These are phyloP conservation scores for Candida mattraensis DNA, from an alignment of 805 yeast genomes.

Conservation along the genomic window DNA sequence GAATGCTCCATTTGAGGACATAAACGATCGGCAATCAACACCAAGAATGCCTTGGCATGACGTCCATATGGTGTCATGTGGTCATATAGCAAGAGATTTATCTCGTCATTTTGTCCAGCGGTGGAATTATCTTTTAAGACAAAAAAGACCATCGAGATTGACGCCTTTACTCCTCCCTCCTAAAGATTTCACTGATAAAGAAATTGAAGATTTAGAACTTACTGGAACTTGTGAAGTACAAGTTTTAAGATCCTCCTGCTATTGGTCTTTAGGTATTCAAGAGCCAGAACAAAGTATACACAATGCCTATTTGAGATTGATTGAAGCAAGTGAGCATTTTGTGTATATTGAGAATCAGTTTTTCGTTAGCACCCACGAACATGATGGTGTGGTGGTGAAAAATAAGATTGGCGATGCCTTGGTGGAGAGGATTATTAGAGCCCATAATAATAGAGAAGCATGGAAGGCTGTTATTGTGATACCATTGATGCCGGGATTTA, in stretches of 20 bases:
- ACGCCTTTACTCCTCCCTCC: slow-evolving; percentile 95
- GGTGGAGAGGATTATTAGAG: slow-evolving; percentile 92
- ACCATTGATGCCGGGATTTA: slow-evolving; percentile 98
- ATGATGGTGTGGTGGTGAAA: slow-evolving; percentile 79
- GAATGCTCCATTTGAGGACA: slow-evolving; percentile 84
- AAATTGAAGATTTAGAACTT: slow-evolving; percentile 57
- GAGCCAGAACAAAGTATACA: slow-evolving; percentile 88
- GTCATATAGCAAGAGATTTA: slow-evolving; percentile 91
- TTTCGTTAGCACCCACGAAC: slow-evolving; percentile 83
- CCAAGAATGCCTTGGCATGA: slow-evolving; percentile 99
- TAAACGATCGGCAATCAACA: slow-evolving; percentile 76
- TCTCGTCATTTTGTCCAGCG: slow-evolving; percentile 95
- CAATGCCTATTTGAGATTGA: slow-evolving; percentile 84
- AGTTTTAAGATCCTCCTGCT: slow-evolving; percentile 81
- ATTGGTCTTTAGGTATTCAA: slow-evolving; percentile 90
- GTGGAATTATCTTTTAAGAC: slow-evolving; percentile 92
- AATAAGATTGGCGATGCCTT: slow-evolving; percentile 95
- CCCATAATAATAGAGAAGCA: slow-evolving; percentile 67
- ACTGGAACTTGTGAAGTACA: slow-evolving; percentile 92
- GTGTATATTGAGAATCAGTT: slow-evolving; percentile 96
- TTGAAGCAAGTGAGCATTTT: slow-evolving; percentile 89
- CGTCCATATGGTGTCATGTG: slow-evolving; percentile 92
- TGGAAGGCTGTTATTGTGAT: slow-evolving; percentile 94
- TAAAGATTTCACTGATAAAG: slow-evolving; percentile 75
- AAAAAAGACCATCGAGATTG: slow-evolving; percentile 89